These are phyloP conservation scores for Ambrosia hybrid DNA, from an alignment of 140 eudicot genomes.

Conservation along the genomic window DNA sequence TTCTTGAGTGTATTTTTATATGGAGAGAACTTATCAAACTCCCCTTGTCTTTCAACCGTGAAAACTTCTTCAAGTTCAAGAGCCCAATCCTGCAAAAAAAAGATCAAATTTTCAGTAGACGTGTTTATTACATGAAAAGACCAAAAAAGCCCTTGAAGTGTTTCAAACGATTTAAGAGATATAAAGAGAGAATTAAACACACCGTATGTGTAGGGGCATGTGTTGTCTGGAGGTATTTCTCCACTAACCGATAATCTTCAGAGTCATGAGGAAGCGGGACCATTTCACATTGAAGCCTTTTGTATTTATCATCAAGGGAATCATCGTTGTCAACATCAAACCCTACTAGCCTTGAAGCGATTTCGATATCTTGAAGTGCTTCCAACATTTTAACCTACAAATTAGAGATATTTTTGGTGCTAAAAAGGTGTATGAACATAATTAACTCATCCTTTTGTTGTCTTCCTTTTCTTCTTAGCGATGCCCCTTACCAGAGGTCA, in stretches of 20 bases:
- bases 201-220: conserved; percentile 99
- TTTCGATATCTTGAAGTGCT: conserved; percentile 99
- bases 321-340: conserved; percentile 76
- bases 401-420: background rate
- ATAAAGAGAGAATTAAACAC: conserved; percentile 20
- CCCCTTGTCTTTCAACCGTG: conserved; percentile 85
- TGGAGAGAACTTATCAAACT: conserved; percentile 77
- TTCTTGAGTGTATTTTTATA: conserved; percentile 75
- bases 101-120: background rate
- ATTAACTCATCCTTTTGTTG: too few species aligned
- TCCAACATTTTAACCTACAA: conserved; percentile 95
- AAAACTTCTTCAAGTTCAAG: conserved; percentile 97
- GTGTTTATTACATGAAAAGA: conserved; percentile 2
- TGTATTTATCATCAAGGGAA: conserved; percentile 84
- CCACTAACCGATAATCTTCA: conserved; percentile 78
- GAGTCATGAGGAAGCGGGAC: conserved; percentile 81
- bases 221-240: conserved; percentile 89
- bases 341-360: conserved; percentile 96
- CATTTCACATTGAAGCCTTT: conserved; percentile 79
- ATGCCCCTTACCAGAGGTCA: background rate
- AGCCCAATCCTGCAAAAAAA: conserved; percentile 67
- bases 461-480: too few species aligned
- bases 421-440: background rate
- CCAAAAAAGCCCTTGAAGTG: conserved; percentile 13
- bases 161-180: background rate